Evolutionary conservation across 371 early-diverging fungal species (phyloP), one percentile per base, ranked within the genome.

Genomic region (Catenaria anguillulae): DNA sequence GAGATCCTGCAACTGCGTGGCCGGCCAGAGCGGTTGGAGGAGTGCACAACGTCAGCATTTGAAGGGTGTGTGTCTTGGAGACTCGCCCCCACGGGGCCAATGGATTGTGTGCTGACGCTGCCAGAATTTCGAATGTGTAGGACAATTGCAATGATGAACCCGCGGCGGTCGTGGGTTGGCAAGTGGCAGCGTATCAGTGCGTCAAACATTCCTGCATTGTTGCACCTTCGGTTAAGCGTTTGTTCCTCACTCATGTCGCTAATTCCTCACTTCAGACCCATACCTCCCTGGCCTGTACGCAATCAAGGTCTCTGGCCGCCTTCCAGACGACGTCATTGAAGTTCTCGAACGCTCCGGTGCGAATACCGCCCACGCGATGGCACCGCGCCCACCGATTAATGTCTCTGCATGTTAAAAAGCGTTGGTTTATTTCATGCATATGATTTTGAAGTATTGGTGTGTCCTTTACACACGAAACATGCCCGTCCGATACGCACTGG

Each of bases 271-370:
- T 37, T 8, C 59, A 80, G 90, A 92, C 68, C 86, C 81, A 72
- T 90, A 81, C 68, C 73, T 75, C 43, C 80, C 76, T 48, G 97
- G 97, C 6, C 73, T 94, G 12, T 97, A 97, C 70, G 97, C 97
- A 8, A 82, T 93, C 50, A 81, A 87, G 36, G 90, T 97, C 23
- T 72, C 80, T 37, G 97, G 97, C n/a, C 77, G 83, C 50, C 71
- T 94, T 40, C 92, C 95, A 6, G 91, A 89, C 48, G 88, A 90
- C 63, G 76, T 92, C 34, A 84, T 86, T 63, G 92, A 89, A 62
- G 82, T 79, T 50, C 71, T 96, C 61, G 78, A 33, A 77, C 83
- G 67, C 76, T 77, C 40, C 90, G 91, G 40, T 79, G 92, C 67
- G 80, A 77, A 24, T 94, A 92, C 68, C 77, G 87, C 62, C 87